Evolutionary conservation across 2,329 filamentous ascomycete genomes (phyloP), one percentile per base, ranked within the genome.

Genomic region (Calonectria montana): DNA sequence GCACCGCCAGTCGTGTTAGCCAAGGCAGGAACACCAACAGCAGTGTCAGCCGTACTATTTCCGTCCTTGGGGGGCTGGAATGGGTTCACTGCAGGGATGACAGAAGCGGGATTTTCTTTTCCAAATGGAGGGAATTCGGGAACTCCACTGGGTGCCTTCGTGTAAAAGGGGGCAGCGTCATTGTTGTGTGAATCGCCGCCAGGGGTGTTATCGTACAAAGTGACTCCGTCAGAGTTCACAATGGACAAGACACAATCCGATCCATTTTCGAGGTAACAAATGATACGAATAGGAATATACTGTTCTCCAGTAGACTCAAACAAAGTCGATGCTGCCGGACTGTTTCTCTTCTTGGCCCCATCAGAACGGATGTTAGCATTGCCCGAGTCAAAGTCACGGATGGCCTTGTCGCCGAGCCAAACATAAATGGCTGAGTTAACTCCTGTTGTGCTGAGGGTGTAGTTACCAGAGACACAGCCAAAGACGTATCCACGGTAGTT

Each of bases 401-500:
- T 47, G 21, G 62, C 62, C 29, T 65, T 50, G 62, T 65, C 62
- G 25, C 62, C 62, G 29, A 65, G n/a, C 62, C 62, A 65, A 7
- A 65, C 31, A 27, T 37, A 65, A 27, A 65, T 50, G 8, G 43
- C 43, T 13, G 62, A 50, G 21, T 50, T 50, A 8, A 48, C 62
- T 25, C 31, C 45, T 8, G 62, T 45, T 4, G 45, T 50, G 10
- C 27, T 39, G 15, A 65, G 15, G 3, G n/a, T 53, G 43, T 65
- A 50, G 9, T 2, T 18, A 2, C 62, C 62, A 4, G 21, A 8
- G n/a, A 21, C 27, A 27, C 62, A 65, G 15, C 43, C 62, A 53
- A 31, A 65, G 13, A 65, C 31, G 31, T 65, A 65, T 37, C 62
- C 62, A 2, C 45, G 45, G n/a, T 50, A 39, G 23, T 50, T 50